Conservation (phyloP, 768 basidiomycete genomes). For the Rhodotorula taiwanensis region DNA sequence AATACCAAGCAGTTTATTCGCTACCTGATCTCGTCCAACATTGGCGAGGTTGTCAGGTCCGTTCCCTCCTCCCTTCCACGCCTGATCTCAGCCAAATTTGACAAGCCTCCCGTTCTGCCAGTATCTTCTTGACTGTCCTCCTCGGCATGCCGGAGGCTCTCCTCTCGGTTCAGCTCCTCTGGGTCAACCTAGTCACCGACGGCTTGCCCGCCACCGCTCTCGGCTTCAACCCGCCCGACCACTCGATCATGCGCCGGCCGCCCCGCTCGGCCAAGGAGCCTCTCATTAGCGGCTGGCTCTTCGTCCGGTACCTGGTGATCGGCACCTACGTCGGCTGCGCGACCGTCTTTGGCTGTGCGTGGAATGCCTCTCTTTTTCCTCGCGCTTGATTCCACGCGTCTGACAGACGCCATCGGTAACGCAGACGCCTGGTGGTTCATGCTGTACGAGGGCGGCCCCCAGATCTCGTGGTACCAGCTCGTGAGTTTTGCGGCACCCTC, state of each 20-base stretch:
- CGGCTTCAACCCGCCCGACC: slow-evolving; percentile 94
- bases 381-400: not conserved
- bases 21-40: slow-evolving; percentile 94
- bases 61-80: not conserved
- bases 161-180: slow-evolving; percentile 93
- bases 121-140: slow-evolving; percentile 94
- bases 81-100: not conserved
- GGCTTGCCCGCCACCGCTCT: slow-evolving; percentile 88
- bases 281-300: slow-evolving; percentile 84
- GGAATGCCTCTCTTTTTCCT: too few species aligned
- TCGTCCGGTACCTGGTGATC: slow-evolving; percentile 90
- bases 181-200: slow-evolving; percentile 97
- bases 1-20: slow-evolving; percentile 99
- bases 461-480: slow-evolving; percentile 86
- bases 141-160: slow-evolving; percentile 99
- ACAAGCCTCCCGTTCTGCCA: slow-evolving; percentile 13
- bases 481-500: slow-evolving; percentile 53
- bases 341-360: slow-evolving; percentile 74
- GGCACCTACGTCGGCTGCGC: slow-evolving; percentile 90
- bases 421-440: slow-evolving; percentile 94
- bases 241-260: slow-evolving; percentile 83
- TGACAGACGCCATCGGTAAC: not conserved
- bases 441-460: slow-evolving; percentile 79
- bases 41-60: slow-evolving; percentile 76
- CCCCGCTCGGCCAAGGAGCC: slow-evolving; percentile 86